Evolutionary conservation across 257 asterid species (phyloP).

Genomic region (Rhazya stricta): DNA sequence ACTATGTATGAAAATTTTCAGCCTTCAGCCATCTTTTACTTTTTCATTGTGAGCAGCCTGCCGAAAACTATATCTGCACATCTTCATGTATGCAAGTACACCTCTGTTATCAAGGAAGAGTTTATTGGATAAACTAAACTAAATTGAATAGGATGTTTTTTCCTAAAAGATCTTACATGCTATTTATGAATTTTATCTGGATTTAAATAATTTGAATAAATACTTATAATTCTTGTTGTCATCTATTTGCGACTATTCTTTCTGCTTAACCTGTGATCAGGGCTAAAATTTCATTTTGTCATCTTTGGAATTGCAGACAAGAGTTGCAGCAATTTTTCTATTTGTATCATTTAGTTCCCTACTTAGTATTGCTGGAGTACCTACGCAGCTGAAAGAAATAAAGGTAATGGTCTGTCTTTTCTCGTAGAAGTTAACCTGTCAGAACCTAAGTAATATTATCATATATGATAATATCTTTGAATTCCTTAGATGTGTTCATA

Average conservation of each 20-base stretch:
- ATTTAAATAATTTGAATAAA: neutral
- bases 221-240: neutral
- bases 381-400: conserved; percentile 84
- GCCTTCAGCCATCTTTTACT: neutral
- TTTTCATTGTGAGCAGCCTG: neutral
- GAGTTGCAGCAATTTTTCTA: conserved; percentile 82
- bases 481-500: neutral
- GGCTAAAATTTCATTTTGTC: neutral
- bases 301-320: conserved; percentile 49
- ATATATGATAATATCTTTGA: neutral
- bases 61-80: neutral
- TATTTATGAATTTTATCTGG: neutral
- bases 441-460: neutral
- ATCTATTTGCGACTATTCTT: neutral
- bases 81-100: neutral
- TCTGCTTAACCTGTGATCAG: neutral
- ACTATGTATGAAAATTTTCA: neutral
- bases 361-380: conserved; percentile 83
- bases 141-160: neutral
- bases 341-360: conserved; percentile 81
- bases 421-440: neutral
- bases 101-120: neutral
- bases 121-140: neutral
- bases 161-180: neutral
- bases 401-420: conserved; percentile 48